Conservation (phyloP, 202 grass and related monocot genomes). For the Brachypodium distachyon region DNA sequence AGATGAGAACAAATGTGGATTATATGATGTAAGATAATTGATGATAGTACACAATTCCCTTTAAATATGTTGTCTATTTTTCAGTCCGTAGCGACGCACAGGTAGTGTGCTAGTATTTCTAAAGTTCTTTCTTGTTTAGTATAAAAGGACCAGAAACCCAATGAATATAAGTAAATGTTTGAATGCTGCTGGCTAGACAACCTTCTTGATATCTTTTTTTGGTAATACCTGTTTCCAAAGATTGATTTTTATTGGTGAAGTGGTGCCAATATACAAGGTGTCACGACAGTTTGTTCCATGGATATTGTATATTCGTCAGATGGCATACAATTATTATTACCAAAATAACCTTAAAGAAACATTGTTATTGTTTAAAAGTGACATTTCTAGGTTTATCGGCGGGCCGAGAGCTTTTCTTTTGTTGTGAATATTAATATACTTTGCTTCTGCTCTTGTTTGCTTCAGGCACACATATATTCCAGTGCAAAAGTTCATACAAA, state of each 20-base stretch:
- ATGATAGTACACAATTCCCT: no score
- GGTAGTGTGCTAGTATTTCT: no score
- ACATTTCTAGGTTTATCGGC: not conserved
- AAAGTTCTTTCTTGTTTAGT: no score
- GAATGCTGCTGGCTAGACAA: not conserved
- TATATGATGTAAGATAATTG: no score
- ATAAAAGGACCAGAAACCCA: not conserved
- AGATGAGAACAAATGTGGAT: no score
- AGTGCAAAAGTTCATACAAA: conserved; percentile 42
- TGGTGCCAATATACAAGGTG: not conserved
- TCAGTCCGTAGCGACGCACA: no score
- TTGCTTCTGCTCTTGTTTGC: conserved; percentile 31
- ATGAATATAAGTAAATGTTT: not conserved
- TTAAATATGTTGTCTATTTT: no score
- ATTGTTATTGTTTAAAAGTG: no score
- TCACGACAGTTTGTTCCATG: not conserved
- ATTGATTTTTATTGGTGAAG: not conserved
- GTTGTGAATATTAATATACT: conserved; percentile 9
- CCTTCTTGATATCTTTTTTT: not conserved
- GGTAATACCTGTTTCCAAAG: not conserved
- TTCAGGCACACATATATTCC: conserved; percentile 94
- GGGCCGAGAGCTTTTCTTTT: not conserved
- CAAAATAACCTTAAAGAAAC: no score
- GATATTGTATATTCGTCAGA: not conserved
- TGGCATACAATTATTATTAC: not conserved